phyloP scores from a whole-genome alignment of 202 grass and related monocot genomes.

The Eragrostis tef region DNA sequence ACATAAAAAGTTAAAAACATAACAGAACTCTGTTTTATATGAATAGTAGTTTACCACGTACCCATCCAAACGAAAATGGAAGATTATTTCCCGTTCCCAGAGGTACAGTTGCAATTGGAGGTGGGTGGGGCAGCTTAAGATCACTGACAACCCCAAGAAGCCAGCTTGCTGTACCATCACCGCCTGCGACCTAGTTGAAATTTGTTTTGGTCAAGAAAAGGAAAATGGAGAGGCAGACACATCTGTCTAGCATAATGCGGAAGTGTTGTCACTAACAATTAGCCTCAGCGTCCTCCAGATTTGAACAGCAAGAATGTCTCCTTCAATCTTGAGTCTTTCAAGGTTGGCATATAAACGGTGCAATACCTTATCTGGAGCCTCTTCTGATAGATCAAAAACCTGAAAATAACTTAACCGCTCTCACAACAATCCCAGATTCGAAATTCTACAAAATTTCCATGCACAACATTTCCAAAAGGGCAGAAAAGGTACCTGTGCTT shows the following conservation, averaged over 20 bases:
- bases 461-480: neutral
- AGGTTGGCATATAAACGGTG: slow-evolving; percentile 76
- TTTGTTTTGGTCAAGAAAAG: slow-evolving; percentile 30
- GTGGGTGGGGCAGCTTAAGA: slow-evolving; percentile 74
- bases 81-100: slow-evolving; percentile 96
- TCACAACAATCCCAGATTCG: slow-evolving; percentile 26
- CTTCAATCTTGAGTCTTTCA: slow-evolving; percentile 69
- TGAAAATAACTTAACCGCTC: slow-evolving; percentile 41
- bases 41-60: slow-evolving; percentile 51
- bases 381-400: slow-evolving; percentile 91
- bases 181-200: slow-evolving; percentile 81
- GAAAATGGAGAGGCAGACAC: neutral
- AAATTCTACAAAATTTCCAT: slow-evolving; percentile 10
- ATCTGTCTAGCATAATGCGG: slow-evolving; percentile 13
- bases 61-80: slow-evolving; percentile 97
- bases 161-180: slow-evolving; percentile 95
- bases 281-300: slow-evolving; percentile 75
- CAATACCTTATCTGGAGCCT: slow-evolving; percentile 87
- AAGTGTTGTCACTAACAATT: slow-evolving; percentile 69
- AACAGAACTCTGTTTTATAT: slow-evolving; percentile 10
- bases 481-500: slow-evolving; percentile 66
- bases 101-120: slow-evolving; percentile 86
- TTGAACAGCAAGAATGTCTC: slow-evolving; percentile 59
- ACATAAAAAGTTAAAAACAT: slow-evolving; percentile 16
- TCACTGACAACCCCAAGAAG: slow-evolving; percentile 94